Evolutionary conservation across 768 basidiomycete species (phyloP).

Genomic region (Paxillus ammoniavirescens): DNA sequence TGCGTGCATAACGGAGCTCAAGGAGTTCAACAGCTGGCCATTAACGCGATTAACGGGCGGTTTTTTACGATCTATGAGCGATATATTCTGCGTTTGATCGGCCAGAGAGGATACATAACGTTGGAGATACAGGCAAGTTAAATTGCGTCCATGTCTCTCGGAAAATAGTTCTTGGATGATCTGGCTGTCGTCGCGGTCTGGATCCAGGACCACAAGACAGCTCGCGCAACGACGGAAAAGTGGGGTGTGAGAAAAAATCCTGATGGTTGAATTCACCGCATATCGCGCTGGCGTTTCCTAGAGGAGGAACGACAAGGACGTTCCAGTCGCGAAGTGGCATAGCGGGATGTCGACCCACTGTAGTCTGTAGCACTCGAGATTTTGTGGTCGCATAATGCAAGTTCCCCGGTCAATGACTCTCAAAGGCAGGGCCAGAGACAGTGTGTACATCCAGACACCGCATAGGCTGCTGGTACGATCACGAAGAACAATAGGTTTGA

Average conservation of each 20-base stretch:
- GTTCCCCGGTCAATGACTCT: background rate
- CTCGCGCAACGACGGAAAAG: background rate
- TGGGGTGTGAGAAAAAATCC: background rate
- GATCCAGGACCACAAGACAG: background rate
- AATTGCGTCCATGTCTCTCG: background rate
- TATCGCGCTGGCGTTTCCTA: background rate
- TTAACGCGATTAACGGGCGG: background rate
- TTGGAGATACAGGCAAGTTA: background rate
- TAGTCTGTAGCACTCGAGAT: background rate
- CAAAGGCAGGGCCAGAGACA: background rate
- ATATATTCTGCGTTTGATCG: background rate
- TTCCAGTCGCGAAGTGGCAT: background rate
- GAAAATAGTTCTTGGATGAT: background rate
- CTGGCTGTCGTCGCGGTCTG: background rate
- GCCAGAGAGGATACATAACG: background rate
- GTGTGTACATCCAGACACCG: background rate
- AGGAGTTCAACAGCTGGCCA: background rate
- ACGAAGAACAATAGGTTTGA: conserved; percentile 4
- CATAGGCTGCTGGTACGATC: background rate
- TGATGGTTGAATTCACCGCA: background rate
- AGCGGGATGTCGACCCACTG: background rate
- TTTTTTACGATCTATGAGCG: background rate
- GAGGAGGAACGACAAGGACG: background rate
- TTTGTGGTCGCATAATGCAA: background rate
- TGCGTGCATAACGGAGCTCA: background rate